A percentile compares a stretch with the other conserved stretches of the same genome.
phyloP scores from a whole-genome alignment of 495 filamentous ascomycete genomes.

The Echria macrotheca region DNA sequence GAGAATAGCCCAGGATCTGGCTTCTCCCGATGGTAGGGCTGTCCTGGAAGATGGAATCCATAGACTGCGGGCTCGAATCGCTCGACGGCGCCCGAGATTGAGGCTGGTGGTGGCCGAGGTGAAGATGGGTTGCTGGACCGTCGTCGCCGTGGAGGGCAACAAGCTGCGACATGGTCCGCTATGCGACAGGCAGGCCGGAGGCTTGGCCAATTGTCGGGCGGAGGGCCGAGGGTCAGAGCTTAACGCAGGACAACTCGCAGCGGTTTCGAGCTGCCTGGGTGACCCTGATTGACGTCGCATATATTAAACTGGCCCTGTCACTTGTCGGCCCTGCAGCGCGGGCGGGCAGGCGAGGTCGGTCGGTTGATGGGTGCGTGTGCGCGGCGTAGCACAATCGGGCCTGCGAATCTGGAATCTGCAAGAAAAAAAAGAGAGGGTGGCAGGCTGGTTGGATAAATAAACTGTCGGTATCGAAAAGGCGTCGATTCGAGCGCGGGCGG shows the following conservation, averaged over 20 bases:
- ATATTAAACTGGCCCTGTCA: slow-evolving; percentile 20
- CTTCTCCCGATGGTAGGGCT: slow-evolving; percentile 36
- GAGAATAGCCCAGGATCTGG: slow-evolving; percentile 20
- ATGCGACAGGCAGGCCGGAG: slow-evolving; percentile 22
- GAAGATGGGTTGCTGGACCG: slow-evolving; percentile 31
- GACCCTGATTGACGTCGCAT: slow-evolving; percentile 48
- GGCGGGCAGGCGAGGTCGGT: background rate
- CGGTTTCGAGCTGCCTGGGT: slow-evolving; percentile 43
- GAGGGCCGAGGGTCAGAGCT: slow-evolving; percentile 28
- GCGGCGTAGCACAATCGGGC: slow-evolving; percentile 8
- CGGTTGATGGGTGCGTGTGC: background rate
- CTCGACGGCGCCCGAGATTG: slow-evolving; percentile 21
- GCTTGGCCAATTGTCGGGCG: slow-evolving; percentile 24
- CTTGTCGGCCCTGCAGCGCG: slow-evolving; percentile 10
- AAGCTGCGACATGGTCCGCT: slow-evolving; percentile 43
- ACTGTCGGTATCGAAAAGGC: background rate
- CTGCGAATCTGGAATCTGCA: background rate
- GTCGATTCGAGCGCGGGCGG: background rate
- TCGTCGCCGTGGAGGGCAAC: slow-evolving; percentile 36
- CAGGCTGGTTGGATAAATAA: slow-evolving; percentile 5
- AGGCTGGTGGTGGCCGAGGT: slow-evolving; percentile 18
- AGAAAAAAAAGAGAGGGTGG: background rate
- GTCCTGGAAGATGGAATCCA: slow-evolving; percentile 29
- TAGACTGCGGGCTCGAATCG: slow-evolving; percentile 15
- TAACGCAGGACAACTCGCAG: slow-evolving; percentile 34